phyloP scores from a whole-genome alignment of 2,329 filamentous ascomycete genomes.

The Sporothrix sp. region DNA sequence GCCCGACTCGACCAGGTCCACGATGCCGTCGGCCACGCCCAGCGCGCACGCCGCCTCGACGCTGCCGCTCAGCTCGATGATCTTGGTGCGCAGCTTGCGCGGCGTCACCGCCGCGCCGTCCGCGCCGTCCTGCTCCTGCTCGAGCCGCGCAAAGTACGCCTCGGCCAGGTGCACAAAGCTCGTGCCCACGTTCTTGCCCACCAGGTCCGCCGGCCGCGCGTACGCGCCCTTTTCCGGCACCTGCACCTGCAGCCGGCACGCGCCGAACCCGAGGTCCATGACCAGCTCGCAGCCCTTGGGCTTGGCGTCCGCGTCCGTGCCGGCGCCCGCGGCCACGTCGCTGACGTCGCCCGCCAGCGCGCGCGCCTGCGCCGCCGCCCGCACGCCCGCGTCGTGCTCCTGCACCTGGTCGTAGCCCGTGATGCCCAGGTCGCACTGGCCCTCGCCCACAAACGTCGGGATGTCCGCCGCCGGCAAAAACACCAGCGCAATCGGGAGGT shows the following conservation, averaged over 20 bases:
- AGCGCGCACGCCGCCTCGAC: constrained; percentile 94
- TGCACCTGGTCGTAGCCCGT: constrained; percentile 88
- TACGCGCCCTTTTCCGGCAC: constrained; percentile 78
- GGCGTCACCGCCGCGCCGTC: constrained; percentile 26
- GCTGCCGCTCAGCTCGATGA: constrained; percentile 91
- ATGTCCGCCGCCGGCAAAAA: constrained; percentile 97
- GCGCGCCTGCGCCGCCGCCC: constrained; percentile 37
- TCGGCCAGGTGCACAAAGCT: constrained; percentile 82
- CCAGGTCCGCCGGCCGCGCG: constrained; percentile 59
- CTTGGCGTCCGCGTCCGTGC: constrained; percentile 21
- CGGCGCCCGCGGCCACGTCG: constrained; percentile 28
- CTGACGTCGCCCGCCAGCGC: constrained; percentile 26
- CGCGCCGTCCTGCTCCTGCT: constrained; percentile 42
- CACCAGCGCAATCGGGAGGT: constrained; percentile 86
- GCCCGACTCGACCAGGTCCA: constrained; percentile 89
- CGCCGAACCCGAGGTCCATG: constrained; percentile 82
- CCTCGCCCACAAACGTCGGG: constrained; percentile 93
- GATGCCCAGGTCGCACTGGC: constrained; percentile 82
- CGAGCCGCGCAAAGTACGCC: constrained; percentile 74
- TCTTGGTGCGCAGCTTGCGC: constrained; percentile 65
- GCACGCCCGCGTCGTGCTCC: constrained; percentile 67
- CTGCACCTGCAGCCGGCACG: constrained; percentile 92
- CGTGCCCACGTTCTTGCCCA: constrained; percentile 89
- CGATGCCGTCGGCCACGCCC: constrained; percentile 91
- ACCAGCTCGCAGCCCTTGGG: constrained; percentile 67